Conservation (phyloP, 371 early-diverging fungal species). For the Smittium mucronatum region DNA sequence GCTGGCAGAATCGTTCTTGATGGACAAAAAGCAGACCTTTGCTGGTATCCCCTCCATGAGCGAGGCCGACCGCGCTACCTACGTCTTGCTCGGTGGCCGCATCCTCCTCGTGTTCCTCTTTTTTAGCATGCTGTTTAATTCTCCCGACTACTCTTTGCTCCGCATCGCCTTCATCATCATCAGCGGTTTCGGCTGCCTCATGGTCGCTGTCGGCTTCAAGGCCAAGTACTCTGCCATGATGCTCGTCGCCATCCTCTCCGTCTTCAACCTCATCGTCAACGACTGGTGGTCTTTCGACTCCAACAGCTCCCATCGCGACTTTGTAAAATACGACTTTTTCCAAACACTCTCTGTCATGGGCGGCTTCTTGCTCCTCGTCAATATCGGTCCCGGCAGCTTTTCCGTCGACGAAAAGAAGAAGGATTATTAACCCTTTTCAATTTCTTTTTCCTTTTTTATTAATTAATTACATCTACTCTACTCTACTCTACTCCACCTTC, state of each 20-base stretch:
- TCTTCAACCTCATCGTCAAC: slow-evolving; percentile 82
- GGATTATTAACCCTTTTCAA: slow-evolving; percentile 44
- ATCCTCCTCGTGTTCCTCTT: slow-evolving; percentile 84
- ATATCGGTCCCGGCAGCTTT: slow-evolving; percentile 81
- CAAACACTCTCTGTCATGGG: slow-evolving; percentile 92
- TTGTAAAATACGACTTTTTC: slow-evolving; percentile 95
- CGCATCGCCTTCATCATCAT: slow-evolving; percentile 57
- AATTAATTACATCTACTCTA: no score
- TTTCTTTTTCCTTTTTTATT: slow-evolving; percentile 1
- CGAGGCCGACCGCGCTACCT: slow-evolving; percentile 66
- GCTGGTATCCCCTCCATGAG: slow-evolving; percentile 74
- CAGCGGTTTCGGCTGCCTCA: slow-evolving; percentile 72
- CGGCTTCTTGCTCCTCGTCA: slow-evolving; percentile 81
- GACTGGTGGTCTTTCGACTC: slow-evolving; percentile 92
- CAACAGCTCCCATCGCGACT: slow-evolving; percentile 66
- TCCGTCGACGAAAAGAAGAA: slow-evolving; percentile 96
- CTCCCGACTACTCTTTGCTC: slow-evolving; percentile 61
- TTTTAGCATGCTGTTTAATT: slow-evolving; percentile 62
- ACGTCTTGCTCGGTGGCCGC: slow-evolving; percentile 82
- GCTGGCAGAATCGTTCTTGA: slow-evolving; percentile 51
- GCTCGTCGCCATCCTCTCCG: slow-evolving; percentile 69
- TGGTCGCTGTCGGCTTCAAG: slow-evolving; percentile 95
- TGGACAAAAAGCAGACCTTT: slow-evolving; percentile 69
- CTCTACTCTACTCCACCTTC: no score
- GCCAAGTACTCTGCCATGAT: slow-evolving; percentile 90